phyloP scores from a whole-genome alignment of 192 early-diverging fungal genomes.

The Coemansia guatemalensis region DNA sequence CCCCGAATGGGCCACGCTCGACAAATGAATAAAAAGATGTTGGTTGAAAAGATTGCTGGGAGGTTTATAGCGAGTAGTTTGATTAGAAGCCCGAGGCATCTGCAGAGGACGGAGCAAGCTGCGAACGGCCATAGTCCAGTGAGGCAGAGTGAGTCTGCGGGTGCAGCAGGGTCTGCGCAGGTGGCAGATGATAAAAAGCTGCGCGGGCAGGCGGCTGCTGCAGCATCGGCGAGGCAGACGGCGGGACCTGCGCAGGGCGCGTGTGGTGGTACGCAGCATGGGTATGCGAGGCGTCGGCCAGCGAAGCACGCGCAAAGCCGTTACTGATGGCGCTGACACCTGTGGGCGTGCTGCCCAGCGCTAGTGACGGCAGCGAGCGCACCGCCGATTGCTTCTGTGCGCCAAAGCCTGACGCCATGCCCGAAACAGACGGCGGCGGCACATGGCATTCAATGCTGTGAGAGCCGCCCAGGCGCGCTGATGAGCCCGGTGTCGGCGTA shows the following conservation, averaged over 20 bases:
- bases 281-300: constrained; percentile 12
- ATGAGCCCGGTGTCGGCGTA: constrained; percentile 47
- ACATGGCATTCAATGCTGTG: constrained; percentile 30
- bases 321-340: constrained; percentile 11
- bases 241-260: constrained; percentile 9
- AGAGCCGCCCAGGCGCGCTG: constrained; percentile 27
- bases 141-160: constrained; percentile 11
- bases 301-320: constrained; percentile 25
- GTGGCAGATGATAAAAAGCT: constrained; percentile 38
- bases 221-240: constrained; percentile 21
- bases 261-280: constrained; percentile 7
- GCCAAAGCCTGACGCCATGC: constrained; percentile 11
- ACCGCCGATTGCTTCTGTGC: constrained; percentile 32
- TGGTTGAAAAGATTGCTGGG: no score
- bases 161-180: constrained; percentile 47
- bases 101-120: neutral
- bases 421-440: neutral
- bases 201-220: constrained; percentile 23
- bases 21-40: no score
- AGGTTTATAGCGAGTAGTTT: no score
- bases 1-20: no score
- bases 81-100: neutral
- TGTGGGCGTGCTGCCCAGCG: constrained; percentile 1
- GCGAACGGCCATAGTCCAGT: constrained; percentile 7
- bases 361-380: constrained; percentile 44